Base-by-base conservation (phyloP, 139 green algal genomes). In the Chlorella sp. region DNA sequence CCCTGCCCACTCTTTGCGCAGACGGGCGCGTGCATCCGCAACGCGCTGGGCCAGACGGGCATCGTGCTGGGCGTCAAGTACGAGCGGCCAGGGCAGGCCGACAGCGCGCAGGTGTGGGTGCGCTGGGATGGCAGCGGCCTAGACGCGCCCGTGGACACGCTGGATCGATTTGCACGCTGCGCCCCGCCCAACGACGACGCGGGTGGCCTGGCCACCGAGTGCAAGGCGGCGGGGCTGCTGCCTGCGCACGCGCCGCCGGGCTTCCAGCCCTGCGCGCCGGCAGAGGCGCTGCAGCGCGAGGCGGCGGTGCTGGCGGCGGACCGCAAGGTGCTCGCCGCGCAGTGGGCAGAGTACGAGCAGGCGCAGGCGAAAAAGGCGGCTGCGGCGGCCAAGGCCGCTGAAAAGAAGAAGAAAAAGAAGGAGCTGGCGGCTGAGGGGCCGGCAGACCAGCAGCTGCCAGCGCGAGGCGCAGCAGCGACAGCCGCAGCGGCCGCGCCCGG, bases 71-170 rank as follows among this genome's bases (percentile, higher is more conserved):
- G 69, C 2, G 38, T 75, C 38, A 75, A 66, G 69, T 2, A 31
- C 6, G 14, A 25, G 25, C 27, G 40, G n/a, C 17, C 56, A n/a
- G 69, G 53, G 38, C 29, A 41, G n/a, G 15, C 58, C n/a, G n/a
- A n/a, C n/a, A n/a, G n/a, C n/a, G 29, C n/a, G 27, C 36, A 66
- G 38, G 53, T 75, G 27, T 75, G 69, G 69, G 69, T 75, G 40
- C 69, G 69, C 27, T 75, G n/a, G n/a, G n/a, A 63, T n/a, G 56
- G 14, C 27, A 51, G 38, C 51, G 69, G 69, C 33, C 38, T 67
- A 17, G 53, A 75, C 0, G 69, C 69, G 53, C 69, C 69, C 27
- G 15, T 43, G 25, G 69, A 75, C 38, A 38, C 38, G 25, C 50
- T 1, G 38, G 68, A 35, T 62, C 36, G 5, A 38, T 55, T 25